Evolutionary conservation across 805 yeast species (phyloP).

Genomic region (Spathaspora sp.): DNA sequence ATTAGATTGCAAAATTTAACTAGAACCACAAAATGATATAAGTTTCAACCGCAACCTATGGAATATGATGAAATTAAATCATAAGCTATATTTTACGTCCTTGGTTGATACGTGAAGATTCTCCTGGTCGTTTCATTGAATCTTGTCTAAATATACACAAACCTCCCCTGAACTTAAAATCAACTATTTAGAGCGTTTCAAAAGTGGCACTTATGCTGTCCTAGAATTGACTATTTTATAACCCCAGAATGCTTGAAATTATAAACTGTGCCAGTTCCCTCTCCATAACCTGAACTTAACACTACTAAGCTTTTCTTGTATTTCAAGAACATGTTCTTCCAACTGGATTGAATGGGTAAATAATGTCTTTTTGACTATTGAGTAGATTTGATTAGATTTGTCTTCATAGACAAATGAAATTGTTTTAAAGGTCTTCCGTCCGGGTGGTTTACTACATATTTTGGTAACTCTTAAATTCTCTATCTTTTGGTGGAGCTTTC

Average conservation of each 20-base stretch:
- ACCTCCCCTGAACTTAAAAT: conserved; percentile 2
- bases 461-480: conserved; percentile 41
- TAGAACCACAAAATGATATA: background rate
- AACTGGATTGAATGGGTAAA: conserved; percentile 65
- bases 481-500: conserved; percentile 41
- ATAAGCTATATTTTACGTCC: no score
- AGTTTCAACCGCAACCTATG: background rate
- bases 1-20: no score
- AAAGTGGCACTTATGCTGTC: conserved; percentile 6
- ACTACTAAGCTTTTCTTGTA: conserved; percentile 46
- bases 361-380: conserved; percentile 64
- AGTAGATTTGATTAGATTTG: conserved; percentile 67
- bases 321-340: conserved; percentile 53
- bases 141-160: background rate
- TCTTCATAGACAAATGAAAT: conserved; percentile 65
- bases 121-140: background rate
- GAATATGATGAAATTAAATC: no score
- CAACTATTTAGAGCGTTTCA: conserved; percentile 1
- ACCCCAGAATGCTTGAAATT: conserved; percentile 30
- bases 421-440: conserved; percentile 26
- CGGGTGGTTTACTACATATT: conserved; percentile 29
- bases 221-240: conserved; percentile 5
- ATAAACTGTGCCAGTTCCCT: conserved; percentile 40
- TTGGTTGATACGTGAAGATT: no score
- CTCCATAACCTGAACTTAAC: conserved; percentile 47